These are phyloP conservation scores for Tetracladium marchalianum DNA, from an alignment of 495 filamentous ascomycete genomes.

Conservation along the genomic window DNA sequence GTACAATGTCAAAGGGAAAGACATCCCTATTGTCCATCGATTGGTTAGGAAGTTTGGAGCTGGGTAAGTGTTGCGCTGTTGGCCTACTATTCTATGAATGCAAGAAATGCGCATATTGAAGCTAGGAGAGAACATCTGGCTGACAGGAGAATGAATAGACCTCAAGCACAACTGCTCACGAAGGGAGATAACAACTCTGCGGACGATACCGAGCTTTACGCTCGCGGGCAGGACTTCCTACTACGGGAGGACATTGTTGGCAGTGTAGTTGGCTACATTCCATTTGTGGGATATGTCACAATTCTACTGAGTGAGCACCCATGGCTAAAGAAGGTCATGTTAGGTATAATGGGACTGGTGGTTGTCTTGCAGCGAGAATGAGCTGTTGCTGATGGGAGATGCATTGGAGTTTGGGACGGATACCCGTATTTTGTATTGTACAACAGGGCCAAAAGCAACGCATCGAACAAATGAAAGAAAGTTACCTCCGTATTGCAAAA, in stretches of 20 bases:
- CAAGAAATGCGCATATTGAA: neutral
- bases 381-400: neutral
- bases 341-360: conserved; percentile 91
- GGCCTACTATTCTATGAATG: neutral
- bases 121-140: neutral
- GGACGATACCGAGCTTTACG: conserved; percentile 92
- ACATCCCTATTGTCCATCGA: conserved; percentile 90
- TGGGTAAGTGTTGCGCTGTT: conserved; percentile 28
- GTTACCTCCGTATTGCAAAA: too few relatives aligned
- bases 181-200: conserved; percentile 96
- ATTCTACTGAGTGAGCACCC: conserved; percentile 95
- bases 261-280: conserved; percentile 87
- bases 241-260: conserved; percentile 86
- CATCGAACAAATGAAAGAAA: neutral
- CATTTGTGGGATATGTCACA: conserved; percentile 94
- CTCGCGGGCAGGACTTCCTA: conserved; percentile 73
- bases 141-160: conserved; percentile 20
- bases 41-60: conserved; percentile 64
- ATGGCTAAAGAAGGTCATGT: conserved; percentile 89
- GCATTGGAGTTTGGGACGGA: conserved; percentile 13
- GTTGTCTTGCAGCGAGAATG: conserved; percentile 88
- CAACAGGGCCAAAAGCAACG: neutral
- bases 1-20: conserved; percentile 85
- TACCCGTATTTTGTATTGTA: conserved; percentile 6
- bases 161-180: conserved; percentile 61